Evolutionary conservation across 345 rosid species (phyloP), one percentile per base, ranked within the genome.

Genomic region (Camelina neglecta): DNA sequence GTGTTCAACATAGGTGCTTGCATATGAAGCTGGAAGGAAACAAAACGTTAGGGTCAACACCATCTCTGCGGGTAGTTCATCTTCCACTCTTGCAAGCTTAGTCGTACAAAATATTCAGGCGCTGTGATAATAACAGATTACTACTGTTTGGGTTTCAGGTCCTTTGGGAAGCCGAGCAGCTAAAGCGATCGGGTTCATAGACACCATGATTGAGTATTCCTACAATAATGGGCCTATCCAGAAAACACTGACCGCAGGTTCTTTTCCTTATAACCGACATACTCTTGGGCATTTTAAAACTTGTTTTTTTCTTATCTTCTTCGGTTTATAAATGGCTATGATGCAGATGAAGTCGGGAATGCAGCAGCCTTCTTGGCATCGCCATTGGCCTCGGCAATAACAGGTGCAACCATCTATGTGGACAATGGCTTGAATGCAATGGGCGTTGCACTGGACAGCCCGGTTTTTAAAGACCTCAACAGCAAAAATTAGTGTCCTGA

Each of bases 351-450:
- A 82, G 93, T 95, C 60, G 99, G 99, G 31, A 92, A 92, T 39
- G 76, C 96, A 7, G 99, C 99, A 18, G 97, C 99, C 35, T 95
- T 95, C 87, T 83, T 95, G 71, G 29, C 29, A 26, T 26, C 29
- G 29, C 29, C 29, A 26, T 3, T 26, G 29, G 95, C 99, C 44
- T 92, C 99, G 13, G 99, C 99, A 10, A 88, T 95, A 60, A 95
- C 97, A 0, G 99, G 97, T 36, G 89, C 97, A 10, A 90, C 93
- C 48, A 75, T 95, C 54, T 95, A 95, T 9, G 99, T 92, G 0
- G 99, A 95, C 86, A 95, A 95, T 74, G 99, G 99, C 67, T 88
- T 94, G 59, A 92, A 92, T 44, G 90, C 97, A 36, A 94, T 94
- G 98, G 98, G 95, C 3, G 95, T 94, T 2, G 92, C 93, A 47